Percentiles rank a stretch among this genome's conserved stretches.
Evolutionary conservation across 768 basidiomycete genomes (phyloP).

Genomic region (Kockovaella imperatae): DNA sequence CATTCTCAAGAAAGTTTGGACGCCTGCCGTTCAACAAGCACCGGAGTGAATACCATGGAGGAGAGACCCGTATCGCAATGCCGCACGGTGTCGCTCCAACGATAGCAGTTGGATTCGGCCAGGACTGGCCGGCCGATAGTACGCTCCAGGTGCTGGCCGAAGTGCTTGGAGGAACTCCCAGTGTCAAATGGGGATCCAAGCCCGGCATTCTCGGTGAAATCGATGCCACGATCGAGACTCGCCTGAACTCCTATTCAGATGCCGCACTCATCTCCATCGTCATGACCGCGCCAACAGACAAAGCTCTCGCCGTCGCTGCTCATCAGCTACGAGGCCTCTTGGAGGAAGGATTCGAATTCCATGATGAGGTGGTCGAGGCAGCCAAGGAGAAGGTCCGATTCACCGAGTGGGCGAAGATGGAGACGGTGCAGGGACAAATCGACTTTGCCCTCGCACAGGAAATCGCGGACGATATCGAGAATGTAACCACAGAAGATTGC

Average conservation of each 20-base stretch:
- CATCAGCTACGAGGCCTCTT: conserved; percentile 58
- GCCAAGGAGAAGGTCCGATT: conserved; percentile 88
- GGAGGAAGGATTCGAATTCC: conserved; percentile 50
- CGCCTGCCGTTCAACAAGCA: conserved; percentile 47
- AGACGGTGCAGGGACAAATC: conserved; percentile 68
- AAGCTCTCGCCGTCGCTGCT: conserved; percentile 51
- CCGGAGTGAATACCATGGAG: conserved; percentile 63
- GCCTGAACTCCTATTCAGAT: conserved; percentile 85
- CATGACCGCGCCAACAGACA: conserved; percentile 60
- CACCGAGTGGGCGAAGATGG: conserved; percentile 60
- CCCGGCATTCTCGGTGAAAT: conserved; percentile 59
- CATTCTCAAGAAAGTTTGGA: no score
- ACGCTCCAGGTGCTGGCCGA: conserved; percentile 72
- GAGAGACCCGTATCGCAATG: conserved; percentile 67
- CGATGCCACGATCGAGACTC: conserved; percentile 61
- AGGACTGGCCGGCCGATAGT: conserved; percentile 54
- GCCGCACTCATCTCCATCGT: conserved; percentile 78
- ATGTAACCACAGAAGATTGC: no score
- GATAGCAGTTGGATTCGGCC: conserved; percentile 80
- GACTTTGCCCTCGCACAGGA: conserved; percentile 47
- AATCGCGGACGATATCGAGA: background rate
- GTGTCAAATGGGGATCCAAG: conserved; percentile 81
- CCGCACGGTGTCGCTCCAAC: conserved; percentile 54
- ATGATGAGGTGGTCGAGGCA: conserved; percentile 65
- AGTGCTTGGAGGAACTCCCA: conserved; percentile 66